phyloP scores from a whole-genome alignment of 2,329 filamentous ascomycete genomes.

The Coccinonectria pachysandricola region DNA sequence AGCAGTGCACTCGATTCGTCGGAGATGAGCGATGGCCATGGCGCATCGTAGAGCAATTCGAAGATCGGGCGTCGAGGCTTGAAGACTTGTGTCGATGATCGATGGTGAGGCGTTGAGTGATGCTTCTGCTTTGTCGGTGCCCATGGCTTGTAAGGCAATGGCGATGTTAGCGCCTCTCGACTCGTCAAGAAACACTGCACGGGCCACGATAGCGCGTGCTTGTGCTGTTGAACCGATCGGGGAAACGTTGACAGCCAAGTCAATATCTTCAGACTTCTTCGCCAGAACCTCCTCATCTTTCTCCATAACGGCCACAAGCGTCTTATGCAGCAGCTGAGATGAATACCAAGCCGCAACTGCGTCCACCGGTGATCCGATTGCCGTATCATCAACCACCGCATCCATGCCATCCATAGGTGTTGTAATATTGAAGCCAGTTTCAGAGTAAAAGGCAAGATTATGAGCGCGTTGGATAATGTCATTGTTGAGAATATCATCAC shows the following conservation, averaged over 20 bases:
- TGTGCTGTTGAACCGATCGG: constrained; percentile 69
- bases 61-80: constrained; percentile 38
- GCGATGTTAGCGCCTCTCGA: constrained; percentile 47
- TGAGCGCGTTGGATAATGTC: constrained; percentile 75
- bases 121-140: constrained; percentile 18
- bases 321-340: constrained; percentile 58
- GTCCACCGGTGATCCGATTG: constrained; percentile 79
- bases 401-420: constrained; percentile 65
- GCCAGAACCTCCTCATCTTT: constrained; percentile 28
- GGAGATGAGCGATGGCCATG: constrained; percentile 49
- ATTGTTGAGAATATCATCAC: constrained; percentile 70
- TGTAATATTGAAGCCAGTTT: constrained; percentile 56
- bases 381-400: constrained; percentile 71
- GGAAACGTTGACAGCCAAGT: constrained; percentile 60
- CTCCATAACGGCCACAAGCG: constrained; percentile 53
- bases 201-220: constrained; percentile 47
- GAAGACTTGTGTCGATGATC: constrained; percentile 35
- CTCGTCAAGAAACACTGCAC: constrained; percentile 44
- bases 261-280: constrained; percentile 37
- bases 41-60: constrained; percentile 49
- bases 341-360: constrained; percentile 90
- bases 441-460: constrained; percentile 80
- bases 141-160: constrained; percentile 41
- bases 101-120: constrained; percentile 22
- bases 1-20: constrained; percentile 28